These are phyloP conservation scores for Saccharomycopsis schoenii DNA, from an alignment of 805 yeast species.

Conservation along the genomic window DNA sequence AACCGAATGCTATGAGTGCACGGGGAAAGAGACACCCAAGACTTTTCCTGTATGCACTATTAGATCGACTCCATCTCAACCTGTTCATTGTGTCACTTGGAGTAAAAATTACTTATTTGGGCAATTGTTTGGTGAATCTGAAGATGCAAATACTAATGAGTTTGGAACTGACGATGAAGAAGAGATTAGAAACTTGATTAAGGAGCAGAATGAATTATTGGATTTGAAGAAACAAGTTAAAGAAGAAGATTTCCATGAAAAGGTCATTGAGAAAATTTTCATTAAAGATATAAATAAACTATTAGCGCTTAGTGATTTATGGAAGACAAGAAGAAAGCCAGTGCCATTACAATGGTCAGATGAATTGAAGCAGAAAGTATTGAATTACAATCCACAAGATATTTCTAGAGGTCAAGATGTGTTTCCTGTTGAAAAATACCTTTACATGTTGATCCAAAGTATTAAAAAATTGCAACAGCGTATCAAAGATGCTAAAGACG, in stretches of 20 bases:
- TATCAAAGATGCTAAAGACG: background rate
- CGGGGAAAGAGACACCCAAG: slow-evolving; percentile 77
- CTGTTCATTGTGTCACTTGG: slow-evolving; percentile 96
- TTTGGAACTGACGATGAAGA: slow-evolving; percentile 56
- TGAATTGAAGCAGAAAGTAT: slow-evolving; percentile 18
- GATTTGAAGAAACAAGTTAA: slow-evolving; percentile 35
- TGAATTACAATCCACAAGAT: slow-evolving; percentile 15
- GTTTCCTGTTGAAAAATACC: slow-evolving; percentile 41
- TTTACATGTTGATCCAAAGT: slow-evolving; percentile 11
- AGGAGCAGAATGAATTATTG: slow-evolving; percentile 57
- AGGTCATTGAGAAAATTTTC: slow-evolving; percentile 52
- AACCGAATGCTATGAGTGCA: slow-evolving; percentile 92
- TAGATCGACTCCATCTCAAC: slow-evolving; percentile 92
- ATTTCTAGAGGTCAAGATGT: slow-evolving; percentile 27
- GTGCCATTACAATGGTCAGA: slow-evolving; percentile 38
- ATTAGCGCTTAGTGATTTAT: slow-evolving; percentile 57
- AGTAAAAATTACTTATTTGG: slow-evolving; percentile 83
- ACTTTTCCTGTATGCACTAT: slow-evolving; percentile 95
- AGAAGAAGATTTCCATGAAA: slow-evolving; percentile 25
- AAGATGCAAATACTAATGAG: slow-evolving; percentile 24
- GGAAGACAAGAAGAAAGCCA: slow-evolving; percentile 70
- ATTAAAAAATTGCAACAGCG: slow-evolving; percentile 13
- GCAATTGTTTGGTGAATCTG: slow-evolving; percentile 60
- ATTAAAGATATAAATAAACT: slow-evolving; percentile 71
- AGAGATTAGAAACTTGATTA: slow-evolving; percentile 53